Evolutionary conservation across 345 rosid genomes (phyloP), one percentile per base, ranked within the genome.

Genomic region (Aquilaria yunnanensis): DNA sequence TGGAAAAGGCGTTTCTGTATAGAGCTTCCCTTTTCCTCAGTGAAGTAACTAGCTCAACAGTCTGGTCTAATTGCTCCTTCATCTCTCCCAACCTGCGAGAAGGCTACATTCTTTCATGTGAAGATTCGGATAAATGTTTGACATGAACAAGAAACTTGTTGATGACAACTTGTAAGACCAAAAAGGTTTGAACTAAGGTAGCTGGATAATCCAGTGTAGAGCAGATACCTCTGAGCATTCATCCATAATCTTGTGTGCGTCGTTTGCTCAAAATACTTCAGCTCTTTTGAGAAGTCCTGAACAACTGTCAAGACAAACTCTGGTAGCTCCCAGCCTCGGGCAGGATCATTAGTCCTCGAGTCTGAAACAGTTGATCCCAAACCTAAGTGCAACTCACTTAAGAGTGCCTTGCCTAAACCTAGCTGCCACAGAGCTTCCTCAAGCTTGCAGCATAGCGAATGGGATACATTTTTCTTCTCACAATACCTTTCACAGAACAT

Each of bases 1-100:
- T 70, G 37, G 72, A 47, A 65, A 89, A 92, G 54, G 89, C 96
- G 69, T 65, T 74, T 67, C 65, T 78, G 65, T 89, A 89, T 14
- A 81, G 74, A 31, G 66, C 61, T 62, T 82, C 84, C 61, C 67
- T 72, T 64, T 74, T 67, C 60, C 61, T 74, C 10, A 68, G 55
- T 41, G 68, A 69, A 61, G 49, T 48, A 14, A 70, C 57, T 31
- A 43, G 67, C 51, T 82, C 70, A 52, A 48, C 64, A 0, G 63
- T 61, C 45, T 67, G 62, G 67, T 77, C 66, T 23, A 86, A 55
- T 46, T 69, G 52, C 54, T 12, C 59, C 64, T 74, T 79, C 69
- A 78, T 48, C 57, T 70, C 71, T 61, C 81, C 79, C 43, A 89
- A 61, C 86, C 98, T 91, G 72, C 51, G 47, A 53, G 68, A 12